Evolutionary conservation across 2,329 filamentous ascomycete genomes (phyloP), one percentile per base, ranked within the genome.

Genomic region (Pyrenophora seminiperda): DNA sequence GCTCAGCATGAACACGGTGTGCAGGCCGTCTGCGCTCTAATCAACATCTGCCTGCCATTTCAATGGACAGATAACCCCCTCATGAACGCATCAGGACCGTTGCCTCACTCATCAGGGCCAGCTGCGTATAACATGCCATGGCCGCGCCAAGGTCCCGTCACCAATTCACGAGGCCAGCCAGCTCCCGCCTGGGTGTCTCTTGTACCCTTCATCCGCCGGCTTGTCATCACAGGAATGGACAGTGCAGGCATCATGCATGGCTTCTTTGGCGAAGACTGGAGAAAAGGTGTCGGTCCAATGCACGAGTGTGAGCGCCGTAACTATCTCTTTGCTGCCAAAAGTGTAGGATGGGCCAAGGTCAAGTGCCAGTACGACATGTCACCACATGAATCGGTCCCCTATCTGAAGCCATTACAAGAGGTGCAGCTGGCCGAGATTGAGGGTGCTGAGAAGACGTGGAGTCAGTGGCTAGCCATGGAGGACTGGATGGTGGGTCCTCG

Each of bases 401-500:
- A 96, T 70, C 77, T 97, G 62, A 86, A 86, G 59, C 91, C 93
- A 4, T 76, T 97, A n/a, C 86, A 89, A 63, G 83, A 86, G 46
- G 85, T 89, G 1, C 83, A 84, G 6, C 85, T 93, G 65, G 83
- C 84, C 17, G 94, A 97, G 76, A 90, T 97, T 54, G 83, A 89
- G 55, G 83, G 79, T 11, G 92, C 92, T 0, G 93, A 97, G 75
- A 82, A 83, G 54, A 86, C 82, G 52, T 99, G 94, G 94, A 95
- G 91, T 69, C 87, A 93, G 65, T 97, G 93, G 93, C 77, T 97
- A 24, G 90, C 90, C 10, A 95, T 97, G 90, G 91, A 96, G 73
- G 93, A 97, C 73, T 97, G 93, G 93, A 96, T 96, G 91, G 78
- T 97, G n/a, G 92, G 92, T 2, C 89, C 90, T 1, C 79, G 90